Conservation (phyloP, 768 basidiomycete genomes). For the Kwoniella botswanensis region DNA sequence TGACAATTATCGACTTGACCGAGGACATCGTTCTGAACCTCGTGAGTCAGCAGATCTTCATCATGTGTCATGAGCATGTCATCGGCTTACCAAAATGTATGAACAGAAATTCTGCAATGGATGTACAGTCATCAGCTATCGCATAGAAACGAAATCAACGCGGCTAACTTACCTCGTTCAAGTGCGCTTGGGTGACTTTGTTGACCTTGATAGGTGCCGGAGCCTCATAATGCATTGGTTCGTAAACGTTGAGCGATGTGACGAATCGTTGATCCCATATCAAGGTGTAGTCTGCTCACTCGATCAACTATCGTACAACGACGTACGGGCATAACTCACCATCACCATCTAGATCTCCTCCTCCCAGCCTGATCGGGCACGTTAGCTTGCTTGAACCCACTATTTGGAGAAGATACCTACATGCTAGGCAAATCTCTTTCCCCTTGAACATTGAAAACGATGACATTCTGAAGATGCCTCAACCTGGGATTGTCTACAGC, state of each 20-base stretch:
- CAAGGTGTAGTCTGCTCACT: constrained; percentile 49
- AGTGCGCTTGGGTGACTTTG: constrained; percentile 43
- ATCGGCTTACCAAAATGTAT: constrained; percentile 45
- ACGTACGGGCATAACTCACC: constrained; percentile 17
- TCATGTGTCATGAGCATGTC: too few relatives aligned
- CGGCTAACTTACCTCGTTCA: constrained; percentile 45
- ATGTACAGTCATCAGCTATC: constrained; percentile 8
- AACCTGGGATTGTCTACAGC: constrained; percentile 53
- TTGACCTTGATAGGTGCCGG: constrained; percentile 38
- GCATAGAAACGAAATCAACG: too few relatives aligned
- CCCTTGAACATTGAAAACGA: constrained; percentile 54
- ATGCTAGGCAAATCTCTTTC: constrained; percentile 50
- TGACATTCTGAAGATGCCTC: constrained; percentile 55
- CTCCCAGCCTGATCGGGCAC: constrained; percentile 44
- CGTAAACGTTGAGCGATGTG: constrained; percentile 30
- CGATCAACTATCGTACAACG: neutral
- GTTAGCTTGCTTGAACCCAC: constrained; percentile 10
- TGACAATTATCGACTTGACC: constrained; percentile 56
- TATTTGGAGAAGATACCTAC: constrained; percentile 18
- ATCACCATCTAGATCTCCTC: constrained; percentile 56
- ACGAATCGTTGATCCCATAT: constrained; percentile 57
- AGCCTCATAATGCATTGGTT: constrained; percentile 54
- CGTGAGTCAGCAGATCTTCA: neutral
- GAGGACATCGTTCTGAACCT: constrained; percentile 54
- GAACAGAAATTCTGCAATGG: constrained; percentile 49